Percentiles rank a stretch among this genome's conserved stretches.
Conservation (phyloP, 208 protist species). For the Borovskyia barvae region DNA sequence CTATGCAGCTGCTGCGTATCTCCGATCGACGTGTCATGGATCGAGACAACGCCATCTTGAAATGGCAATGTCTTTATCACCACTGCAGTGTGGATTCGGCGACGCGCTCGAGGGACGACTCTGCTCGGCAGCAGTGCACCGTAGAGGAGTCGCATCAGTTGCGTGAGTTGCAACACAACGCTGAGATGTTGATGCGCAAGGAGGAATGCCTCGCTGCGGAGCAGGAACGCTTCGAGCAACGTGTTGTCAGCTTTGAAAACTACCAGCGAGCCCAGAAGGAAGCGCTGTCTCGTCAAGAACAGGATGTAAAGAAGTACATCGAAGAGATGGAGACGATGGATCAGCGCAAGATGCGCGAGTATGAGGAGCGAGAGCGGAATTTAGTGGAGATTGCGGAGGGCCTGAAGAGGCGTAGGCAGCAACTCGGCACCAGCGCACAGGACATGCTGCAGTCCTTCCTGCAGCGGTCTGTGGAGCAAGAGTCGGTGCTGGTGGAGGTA, state of each 20-base stretch:
- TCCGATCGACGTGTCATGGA: slow-evolving; percentile 32
- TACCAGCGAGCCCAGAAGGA: slow-evolving; percentile 22
- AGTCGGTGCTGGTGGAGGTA: slow-evolving; percentile 26
- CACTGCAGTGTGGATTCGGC: slow-evolving; percentile 13
- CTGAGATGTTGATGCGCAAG: slow-evolving; percentile 22
- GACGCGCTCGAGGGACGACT: slow-evolving; percentile 1
- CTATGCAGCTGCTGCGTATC: slow-evolving; percentile 26
- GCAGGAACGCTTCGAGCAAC: slow-evolving; percentile 32
- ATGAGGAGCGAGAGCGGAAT: slow-evolving; percentile 30
- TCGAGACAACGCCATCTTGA: slow-evolving; percentile 14
- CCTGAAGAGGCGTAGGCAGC: slow-evolving; percentile 21
- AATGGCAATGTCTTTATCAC: slow-evolving; percentile 42
- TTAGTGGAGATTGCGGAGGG: slow-evolving; percentile 36
- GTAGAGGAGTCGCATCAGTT: slow-evolving; percentile 26
- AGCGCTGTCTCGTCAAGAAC: slow-evolving; percentile 37
- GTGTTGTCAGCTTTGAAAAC: slow-evolving; percentile 34
- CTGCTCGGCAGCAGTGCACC: not conserved
- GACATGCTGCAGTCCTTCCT: slow-evolving; percentile 29
- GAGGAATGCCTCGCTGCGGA: slow-evolving; percentile 40
- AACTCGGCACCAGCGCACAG: slow-evolving; percentile 17
- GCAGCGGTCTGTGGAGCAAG: slow-evolving; percentile 30
- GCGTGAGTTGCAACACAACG: slow-evolving; percentile 11
- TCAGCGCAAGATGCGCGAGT: slow-evolving; percentile 36
- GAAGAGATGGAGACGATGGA: slow-evolving; percentile 55
- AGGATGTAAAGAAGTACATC: slow-evolving; percentile 45